These are phyloP conservation scores for Leucocoprinus leucothites DNA, from an alignment of 768 basidiomycete species.

Conservation along the genomic window DNA sequence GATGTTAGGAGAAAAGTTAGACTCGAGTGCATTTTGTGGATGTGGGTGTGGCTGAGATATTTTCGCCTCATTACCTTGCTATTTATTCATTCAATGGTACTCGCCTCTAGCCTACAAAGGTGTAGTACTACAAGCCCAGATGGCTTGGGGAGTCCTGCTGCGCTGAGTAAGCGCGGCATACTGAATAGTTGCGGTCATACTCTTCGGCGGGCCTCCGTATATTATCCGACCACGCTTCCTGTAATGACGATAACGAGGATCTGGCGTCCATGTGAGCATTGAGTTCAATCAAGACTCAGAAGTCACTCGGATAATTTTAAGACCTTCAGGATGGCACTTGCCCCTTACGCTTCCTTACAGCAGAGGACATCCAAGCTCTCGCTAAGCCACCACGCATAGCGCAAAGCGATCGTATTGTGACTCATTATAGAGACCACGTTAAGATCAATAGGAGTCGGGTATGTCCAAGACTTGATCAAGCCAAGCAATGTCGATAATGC, in stretches of 20 bases:
- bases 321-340: no score
- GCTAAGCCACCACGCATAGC: neutral
- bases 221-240: slow-evolving; percentile 16
- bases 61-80: neutral
- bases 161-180: neutral
- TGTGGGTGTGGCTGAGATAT: neutral
- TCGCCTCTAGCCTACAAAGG: neutral
- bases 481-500: no score
- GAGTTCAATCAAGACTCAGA: neutral
- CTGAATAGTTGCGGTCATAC: neutral
- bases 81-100: neutral
- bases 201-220: slow-evolving; percentile 12
- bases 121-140: no score
- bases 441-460: slow-evolving; percentile 25
- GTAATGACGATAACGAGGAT: neutral
- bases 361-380: slow-evolving; percentile 22
- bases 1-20: slow-evolving; percentile 16
- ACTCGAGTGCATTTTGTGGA: neutral
- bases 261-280: neutral
- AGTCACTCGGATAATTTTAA: neutral
- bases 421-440: slow-evolving; percentile 34
- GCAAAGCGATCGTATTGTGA: neutral
- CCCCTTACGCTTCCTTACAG: neutral
- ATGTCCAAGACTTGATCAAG: slow-evolving; percentile 25
- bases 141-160: neutral